Percentiles rank a stretch among this genome's conserved stretches.
These are phyloP conservation scores for Jaltomata sinuosa DNA, from an alignment of 257 asterid genomes.

Conservation along the genomic window DNA sequence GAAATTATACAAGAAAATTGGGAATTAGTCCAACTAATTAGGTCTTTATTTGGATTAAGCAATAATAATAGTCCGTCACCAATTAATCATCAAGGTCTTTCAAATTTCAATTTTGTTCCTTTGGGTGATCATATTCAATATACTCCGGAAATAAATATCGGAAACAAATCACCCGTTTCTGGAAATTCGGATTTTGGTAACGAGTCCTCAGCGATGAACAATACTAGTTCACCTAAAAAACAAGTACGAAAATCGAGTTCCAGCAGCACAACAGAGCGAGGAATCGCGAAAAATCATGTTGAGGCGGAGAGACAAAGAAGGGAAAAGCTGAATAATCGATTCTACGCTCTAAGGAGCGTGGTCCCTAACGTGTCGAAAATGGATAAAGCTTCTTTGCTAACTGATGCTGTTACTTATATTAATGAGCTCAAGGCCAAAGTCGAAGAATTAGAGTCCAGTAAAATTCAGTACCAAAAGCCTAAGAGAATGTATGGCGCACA, in stretches of 20 bases:
- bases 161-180: neutral
- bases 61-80: neutral
- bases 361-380: constrained; percentile 39
- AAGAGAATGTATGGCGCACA: constrained; percentile 1
- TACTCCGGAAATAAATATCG: neutral
- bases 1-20: constrained; percentile 12
- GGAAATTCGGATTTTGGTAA: neutral
- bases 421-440: constrained; percentile 22
- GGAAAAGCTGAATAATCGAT: constrained; percentile 33
- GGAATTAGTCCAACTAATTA: constrained; percentile 10
- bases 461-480: neutral
- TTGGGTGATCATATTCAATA: neutral
- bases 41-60: neutral
- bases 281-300: constrained; percentile 15
- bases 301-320: constrained; percentile 39
- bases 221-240: neutral
- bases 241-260: neutral
- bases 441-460: too few relatives aligned
- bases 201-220: neutral
- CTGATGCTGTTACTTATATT: constrained; percentile 36
- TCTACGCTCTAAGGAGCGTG: constrained; percentile 34
- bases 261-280: neutral
- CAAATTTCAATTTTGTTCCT: neutral
- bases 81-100: neutral
- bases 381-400: constrained; percentile 37